phyloP scores from a whole-genome alignment of 768 basidiomycete genomes.

The Pholiota conissans region DNA sequence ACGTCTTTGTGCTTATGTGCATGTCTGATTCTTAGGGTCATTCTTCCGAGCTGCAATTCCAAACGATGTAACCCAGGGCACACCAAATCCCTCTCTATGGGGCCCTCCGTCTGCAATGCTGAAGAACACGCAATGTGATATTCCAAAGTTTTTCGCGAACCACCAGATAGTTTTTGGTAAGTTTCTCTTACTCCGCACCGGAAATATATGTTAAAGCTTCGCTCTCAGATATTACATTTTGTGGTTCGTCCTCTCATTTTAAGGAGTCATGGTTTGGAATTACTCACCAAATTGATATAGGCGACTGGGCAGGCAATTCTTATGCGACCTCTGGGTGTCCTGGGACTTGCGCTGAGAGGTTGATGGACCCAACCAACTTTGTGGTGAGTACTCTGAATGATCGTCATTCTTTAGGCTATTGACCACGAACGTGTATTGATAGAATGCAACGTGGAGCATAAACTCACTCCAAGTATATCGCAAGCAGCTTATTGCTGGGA shows the following conservation, averaged over 20 bases:
- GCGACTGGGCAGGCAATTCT: slow-evolving; percentile 84
- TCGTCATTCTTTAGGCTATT: not conserved
- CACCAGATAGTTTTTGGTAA: slow-evolving; percentile 77
- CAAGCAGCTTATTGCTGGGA: slow-evolving; percentile 36
- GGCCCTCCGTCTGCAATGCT: slow-evolving; percentile 68
- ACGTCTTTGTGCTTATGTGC: slow-evolving; percentile 3
- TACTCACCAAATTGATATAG: slow-evolving; percentile 29
- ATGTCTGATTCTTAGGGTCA: slow-evolving; percentile 51
- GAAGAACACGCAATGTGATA: slow-evolving; percentile 55
- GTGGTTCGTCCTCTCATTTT: slow-evolving; percentile 44
- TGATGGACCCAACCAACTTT: slow-evolving; percentile 71
- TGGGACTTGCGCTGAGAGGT: slow-evolving; percentile 61
- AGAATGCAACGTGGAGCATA: slow-evolving; percentile 86
- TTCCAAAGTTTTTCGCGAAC: slow-evolving; percentile 58
- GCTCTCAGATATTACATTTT: slow-evolving; percentile 80
- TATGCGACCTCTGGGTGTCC: slow-evolving; percentile 71
- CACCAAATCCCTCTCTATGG: slow-evolving; percentile 70
- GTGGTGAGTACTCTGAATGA: slow-evolving; percentile 46
- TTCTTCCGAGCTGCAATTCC: slow-evolving; percentile 83
- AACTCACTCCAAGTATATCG: slow-evolving; percentile 79
- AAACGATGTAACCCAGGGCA: slow-evolving; percentile 58
- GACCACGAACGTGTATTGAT: not conserved
- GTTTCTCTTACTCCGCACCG: slow-evolving; percentile 26
- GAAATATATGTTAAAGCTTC: slow-evolving; percentile 12
- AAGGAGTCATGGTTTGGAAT: not conserved